Conservation (phyloP, 495 filamentous ascomycete species). For the Paragyromitra xinjiangensis region DNA sequence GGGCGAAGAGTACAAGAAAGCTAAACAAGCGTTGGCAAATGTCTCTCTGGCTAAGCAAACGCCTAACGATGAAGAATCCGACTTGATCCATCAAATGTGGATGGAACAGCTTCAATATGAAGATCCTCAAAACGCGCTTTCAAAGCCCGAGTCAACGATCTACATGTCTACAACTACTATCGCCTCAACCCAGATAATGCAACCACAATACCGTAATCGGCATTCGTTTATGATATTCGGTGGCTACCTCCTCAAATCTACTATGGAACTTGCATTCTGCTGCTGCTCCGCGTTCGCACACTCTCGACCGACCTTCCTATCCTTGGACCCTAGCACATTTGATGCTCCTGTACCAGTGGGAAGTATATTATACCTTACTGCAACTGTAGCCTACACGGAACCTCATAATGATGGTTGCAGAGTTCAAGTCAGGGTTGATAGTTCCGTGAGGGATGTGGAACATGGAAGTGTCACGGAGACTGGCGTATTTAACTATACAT, state of each 20-base stretch:
- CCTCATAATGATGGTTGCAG: slow-evolving; percentile 68
- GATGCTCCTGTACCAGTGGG: slow-evolving; percentile 86
- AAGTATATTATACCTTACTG: slow-evolving; percentile 80
- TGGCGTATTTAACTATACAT: slow-evolving; percentile 87
- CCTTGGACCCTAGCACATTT: slow-evolving; percentile 81
- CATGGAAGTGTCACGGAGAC: slow-evolving; percentile 72
- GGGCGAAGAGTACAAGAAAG: slow-evolving; percentile 75
- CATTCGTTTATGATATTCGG: slow-evolving; percentile 94
- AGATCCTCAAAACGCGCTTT: slow-evolving; percentile 67
- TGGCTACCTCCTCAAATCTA: slow-evolving; percentile 81
- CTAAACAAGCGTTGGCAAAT: slow-evolving; percentile 73
- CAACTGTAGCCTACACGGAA: slow-evolving; percentile 81
- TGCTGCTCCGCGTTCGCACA: slow-evolving; percentile 83
- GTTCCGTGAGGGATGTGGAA: slow-evolving; percentile 79
- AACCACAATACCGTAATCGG: slow-evolving; percentile 83
- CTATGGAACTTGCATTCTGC: slow-evolving; percentile 89
- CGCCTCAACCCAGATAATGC: slow-evolving; percentile 81
- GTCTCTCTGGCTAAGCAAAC: slow-evolving; percentile 74
- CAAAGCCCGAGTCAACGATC: slow-evolving; percentile 70
- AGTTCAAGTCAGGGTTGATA: slow-evolving; percentile 79
- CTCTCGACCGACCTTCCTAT: slow-evolving; percentile 77
- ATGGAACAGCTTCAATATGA: slow-evolving; percentile 74
- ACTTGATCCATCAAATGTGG: slow-evolving; percentile 84
- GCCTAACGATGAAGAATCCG: slow-evolving; percentile 78
- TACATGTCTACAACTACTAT: slow-evolving; percentile 75